Percentiles rank a stretch among this genome's conserved stretches.
Evolutionary conservation across 805 yeast species (phyloP).

Genomic region (Barnettozyma californica): DNA sequence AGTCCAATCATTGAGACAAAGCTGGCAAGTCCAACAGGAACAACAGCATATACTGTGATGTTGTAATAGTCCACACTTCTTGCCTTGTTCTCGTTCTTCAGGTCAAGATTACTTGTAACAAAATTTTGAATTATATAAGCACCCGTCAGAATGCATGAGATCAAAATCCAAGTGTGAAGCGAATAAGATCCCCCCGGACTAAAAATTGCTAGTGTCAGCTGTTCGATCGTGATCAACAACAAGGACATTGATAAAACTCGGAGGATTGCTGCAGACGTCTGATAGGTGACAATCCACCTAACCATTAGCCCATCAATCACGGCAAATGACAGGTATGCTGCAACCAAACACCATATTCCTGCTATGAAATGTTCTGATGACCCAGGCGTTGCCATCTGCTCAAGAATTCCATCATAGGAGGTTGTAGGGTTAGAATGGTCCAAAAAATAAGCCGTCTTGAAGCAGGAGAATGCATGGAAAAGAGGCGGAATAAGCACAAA

Average conservation of each 20-base stretch:
- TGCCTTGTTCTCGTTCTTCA: slow-evolving; percentile 27
- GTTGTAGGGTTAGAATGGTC: neutral
- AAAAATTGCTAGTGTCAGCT: slow-evolving; percentile 58
- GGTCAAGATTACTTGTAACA: slow-evolving; percentile 69
- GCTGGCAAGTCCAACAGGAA: slow-evolving; percentile 95
- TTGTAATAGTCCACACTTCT: slow-evolving; percentile 83
- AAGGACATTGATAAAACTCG: slow-evolving; percentile 81
- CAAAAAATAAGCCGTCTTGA: slow-evolving; percentile 20
- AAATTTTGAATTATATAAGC: slow-evolving; percentile 83
- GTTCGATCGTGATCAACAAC: slow-evolving; percentile 63
- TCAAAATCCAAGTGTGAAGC: slow-evolving; percentile 85
- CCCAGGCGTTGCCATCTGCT: slow-evolving; percentile 48
- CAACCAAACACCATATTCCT: slow-evolving; percentile 89
- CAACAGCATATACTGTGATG: slow-evolving; percentile 92
- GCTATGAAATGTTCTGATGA: slow-evolving; percentile 77
- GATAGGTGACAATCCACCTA: slow-evolving; percentile 89
- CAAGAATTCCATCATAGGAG: slow-evolving; percentile 1
- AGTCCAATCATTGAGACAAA: slow-evolving; percentile 87
- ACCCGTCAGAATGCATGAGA: slow-evolving; percentile 77
- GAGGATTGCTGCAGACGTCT: slow-evolving; percentile 81
- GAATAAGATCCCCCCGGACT: slow-evolving; percentile 70
- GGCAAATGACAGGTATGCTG: slow-evolving; percentile 77
- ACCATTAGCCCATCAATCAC: slow-evolving; percentile 86
- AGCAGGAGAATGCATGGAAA: slow-evolving; percentile 44
- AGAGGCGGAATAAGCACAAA: slow-evolving; percentile 67